Base-by-base conservation (phyloP, 1,284 basidiomycete species). In the Puccinia coronata region DNA sequence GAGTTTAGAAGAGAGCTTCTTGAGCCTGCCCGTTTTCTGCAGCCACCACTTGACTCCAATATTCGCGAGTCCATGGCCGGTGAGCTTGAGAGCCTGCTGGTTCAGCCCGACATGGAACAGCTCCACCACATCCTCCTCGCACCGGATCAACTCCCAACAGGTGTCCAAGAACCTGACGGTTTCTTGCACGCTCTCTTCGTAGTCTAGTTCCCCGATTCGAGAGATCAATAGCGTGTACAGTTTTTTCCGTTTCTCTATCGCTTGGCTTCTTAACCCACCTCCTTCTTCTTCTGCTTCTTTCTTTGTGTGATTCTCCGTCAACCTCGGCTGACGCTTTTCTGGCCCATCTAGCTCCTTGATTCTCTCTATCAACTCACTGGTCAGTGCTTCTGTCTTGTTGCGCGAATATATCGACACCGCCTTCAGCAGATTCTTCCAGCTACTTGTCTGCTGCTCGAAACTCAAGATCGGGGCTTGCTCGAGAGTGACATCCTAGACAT, bases 141-240 rank as follows among this genome's bases (percentile, higher is more conserved):
- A 72, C 1, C 49, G 20, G 31, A 72, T 72, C 20, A 72, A 39
- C 23, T 53, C 9, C 70, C 70, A 72, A 39, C 70, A 72, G 1
- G 31, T 31, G 28, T 72, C 49, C 31, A 72, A 55, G 20, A 34
- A 36, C 34, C 18, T 23, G 1, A 36, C 63, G 23, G 23, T 55
- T 31, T n/a, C 34, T 18, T 47, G 20, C 28, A 9, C 63, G 23
- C 43, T 31, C 43, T 67, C 63, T 43, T 51, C 4, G 28, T 6
- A 51, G 16, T 47, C 43, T 23, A n/a, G n/a, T n/a, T n/a, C n/a
- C n/a, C n/a, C n/a, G n/a, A n/a, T n/a, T n/a, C n/a, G n/a, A n/a
- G n/a, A n/a, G n/a, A n/a, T n/a, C n/a, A 71, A 28, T 20, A 71
- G n/a, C 14, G 31, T 71, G 47, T 71, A 71, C 3, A 71, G 47